A percentile compares a stretch with the other conserved stretches of the same genome.
phyloP scores from a whole-genome alignment of 495 filamentous ascomycete genomes.

The Aspergillus asperescens region DNA sequence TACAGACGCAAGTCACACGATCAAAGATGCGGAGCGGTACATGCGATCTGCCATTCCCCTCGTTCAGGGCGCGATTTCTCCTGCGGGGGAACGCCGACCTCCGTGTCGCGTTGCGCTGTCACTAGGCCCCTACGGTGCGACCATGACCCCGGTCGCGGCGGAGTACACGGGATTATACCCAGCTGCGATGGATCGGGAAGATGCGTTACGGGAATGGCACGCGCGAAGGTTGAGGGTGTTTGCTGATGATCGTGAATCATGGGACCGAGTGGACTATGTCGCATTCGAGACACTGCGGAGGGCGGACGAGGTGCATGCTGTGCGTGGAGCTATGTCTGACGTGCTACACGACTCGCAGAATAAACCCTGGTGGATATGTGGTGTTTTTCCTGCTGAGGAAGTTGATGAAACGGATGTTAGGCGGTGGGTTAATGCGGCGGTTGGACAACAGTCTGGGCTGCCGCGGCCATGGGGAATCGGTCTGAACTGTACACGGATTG shows the following conservation, averaged over 20 bases:
- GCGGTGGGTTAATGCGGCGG: slow-evolving; percentile 28
- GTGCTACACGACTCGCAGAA: slow-evolving; percentile 8
- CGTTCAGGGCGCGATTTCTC: slow-evolving; percentile 18
- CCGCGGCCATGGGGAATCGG: slow-evolving; percentile 55
- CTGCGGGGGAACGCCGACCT: slow-evolving; percentile 6
- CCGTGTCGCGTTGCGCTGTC: slow-evolving; percentile 41
- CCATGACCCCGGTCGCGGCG: slow-evolving; percentile 52
- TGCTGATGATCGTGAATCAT: slow-evolving; percentile 26
- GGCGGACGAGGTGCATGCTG: slow-evolving; percentile 54
- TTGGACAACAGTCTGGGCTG: slow-evolving; percentile 14
- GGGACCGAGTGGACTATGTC: slow-evolving; percentile 41
- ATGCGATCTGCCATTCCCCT: slow-evolving; percentile 27
- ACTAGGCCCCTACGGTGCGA: slow-evolving; percentile 61
- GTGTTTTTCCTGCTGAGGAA: slow-evolving; percentile 53
- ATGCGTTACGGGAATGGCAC: slow-evolving; percentile 51
- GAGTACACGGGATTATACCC: slow-evolving; percentile 62
- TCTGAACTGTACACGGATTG: slow-evolving; percentile 61
- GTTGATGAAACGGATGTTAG: slow-evolving; percentile 36
- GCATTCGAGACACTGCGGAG: slow-evolving; percentile 61
- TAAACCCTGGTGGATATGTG: slow-evolving; percentile 53
- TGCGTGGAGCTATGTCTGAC: slow-evolving; percentile 42
- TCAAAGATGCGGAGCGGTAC: slow-evolving; percentile 8
- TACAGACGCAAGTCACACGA: slow-evolving; percentile 22
- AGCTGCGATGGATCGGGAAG: slow-evolving; percentile 34
- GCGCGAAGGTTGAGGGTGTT: slow-evolving; percentile 48